These are phyloP conservation scores for Pleomassaria siparia DNA, from an alignment of 2,329 filamentous ascomycete species.

Conservation along the genomic window DNA sequence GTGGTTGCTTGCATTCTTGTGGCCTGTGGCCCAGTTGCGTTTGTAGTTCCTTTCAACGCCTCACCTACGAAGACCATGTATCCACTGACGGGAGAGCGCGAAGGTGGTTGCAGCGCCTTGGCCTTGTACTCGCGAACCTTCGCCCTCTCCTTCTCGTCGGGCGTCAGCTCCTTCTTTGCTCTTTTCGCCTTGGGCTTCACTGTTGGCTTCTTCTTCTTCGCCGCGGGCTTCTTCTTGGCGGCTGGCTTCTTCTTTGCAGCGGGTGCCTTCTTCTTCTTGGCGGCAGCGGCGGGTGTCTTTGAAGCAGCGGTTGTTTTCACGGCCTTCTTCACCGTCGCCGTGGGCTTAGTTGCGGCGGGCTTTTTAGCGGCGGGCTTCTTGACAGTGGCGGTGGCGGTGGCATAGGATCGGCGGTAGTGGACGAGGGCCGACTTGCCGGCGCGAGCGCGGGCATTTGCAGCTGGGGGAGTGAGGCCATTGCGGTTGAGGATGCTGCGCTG, in stretches of 20 bases:
- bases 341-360: conserved; percentile 31
- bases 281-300: conserved; percentile 12
- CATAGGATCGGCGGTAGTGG: conserved; percentile 33
- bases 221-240: conserved; percentile 23
- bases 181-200: conserved; percentile 4
- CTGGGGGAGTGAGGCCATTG: conserved; percentile 22
- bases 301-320: conserved; percentile 21
- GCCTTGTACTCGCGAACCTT: conserved; percentile 37
- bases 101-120: conserved; percentile 42
- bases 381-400: conserved; percentile 31
- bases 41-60: conserved; percentile 7
- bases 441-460: conserved; percentile 24
- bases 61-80: conserved; percentile 34
- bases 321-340: conserved; percentile 32
- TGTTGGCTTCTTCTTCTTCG: conserved; percentile 4
- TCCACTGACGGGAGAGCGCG: conserved; percentile 10
- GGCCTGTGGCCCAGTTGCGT: background rate
- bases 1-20: conserved; percentile 5
- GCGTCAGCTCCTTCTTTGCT: conserved; percentile 27
- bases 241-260: conserved; percentile 22
- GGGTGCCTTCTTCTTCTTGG: conserved; percentile 14
- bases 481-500: conserved; percentile 24
- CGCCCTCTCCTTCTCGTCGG: conserved; percentile 31
- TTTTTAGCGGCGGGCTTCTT: conserved; percentile 20
- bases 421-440: conserved; percentile 22